Percentiles rank a stretch among this genome's conserved stretches.
Conservation (phyloP, 352 stramenopile genomes). For the Pythium coloratum region DNA sequence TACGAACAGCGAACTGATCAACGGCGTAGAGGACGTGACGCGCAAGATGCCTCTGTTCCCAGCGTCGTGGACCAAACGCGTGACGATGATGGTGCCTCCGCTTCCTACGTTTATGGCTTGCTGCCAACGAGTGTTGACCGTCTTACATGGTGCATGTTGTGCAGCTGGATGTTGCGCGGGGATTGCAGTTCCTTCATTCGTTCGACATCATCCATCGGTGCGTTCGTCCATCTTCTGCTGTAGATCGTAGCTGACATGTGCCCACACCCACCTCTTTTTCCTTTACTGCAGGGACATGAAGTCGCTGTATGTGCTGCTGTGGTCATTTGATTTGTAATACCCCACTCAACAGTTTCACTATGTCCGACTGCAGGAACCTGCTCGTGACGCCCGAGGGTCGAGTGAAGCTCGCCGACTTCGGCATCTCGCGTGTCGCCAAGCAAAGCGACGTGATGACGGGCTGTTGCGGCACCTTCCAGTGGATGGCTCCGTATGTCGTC, state of each 20-base stretch:
- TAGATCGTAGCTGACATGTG: background rate
- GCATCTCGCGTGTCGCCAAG: conserved; percentile 63
- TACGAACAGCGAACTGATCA: conserved; percentile 63
- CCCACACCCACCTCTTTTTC: background rate
- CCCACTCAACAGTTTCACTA: too few relatives aligned
- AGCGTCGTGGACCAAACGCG: conserved; percentile 73
- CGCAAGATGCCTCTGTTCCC: conserved; percentile 64
- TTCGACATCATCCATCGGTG: conserved; percentile 83
- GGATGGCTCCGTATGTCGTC: conserved; percentile 77
- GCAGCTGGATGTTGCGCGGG: conserved; percentile 66
- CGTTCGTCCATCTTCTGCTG: background rate
- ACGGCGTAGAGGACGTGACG: conserved; percentile 53
- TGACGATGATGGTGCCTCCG: conserved; percentile 69
- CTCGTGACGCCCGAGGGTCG: conserved; percentile 69
- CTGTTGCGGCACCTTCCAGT: conserved; percentile 81
- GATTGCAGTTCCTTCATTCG: conserved; percentile 75
- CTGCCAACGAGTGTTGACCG: background rate
- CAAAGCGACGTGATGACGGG: conserved; percentile 63
- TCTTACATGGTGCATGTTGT: background rate
- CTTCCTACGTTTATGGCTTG: background rate
- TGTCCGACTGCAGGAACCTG: conserved; percentile 47
- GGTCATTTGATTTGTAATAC: too few relatives aligned
- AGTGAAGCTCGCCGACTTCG: conserved; percentile 81
- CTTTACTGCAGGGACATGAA: conserved; percentile 58
- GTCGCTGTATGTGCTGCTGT: conserved; percentile 51